Percentiles rank a stretch among this genome's conserved stretches.
Evolutionary conservation across 495 filamentous ascomycete genomes (phyloP).

Genomic region (Glutinoglossum americanum): DNA sequence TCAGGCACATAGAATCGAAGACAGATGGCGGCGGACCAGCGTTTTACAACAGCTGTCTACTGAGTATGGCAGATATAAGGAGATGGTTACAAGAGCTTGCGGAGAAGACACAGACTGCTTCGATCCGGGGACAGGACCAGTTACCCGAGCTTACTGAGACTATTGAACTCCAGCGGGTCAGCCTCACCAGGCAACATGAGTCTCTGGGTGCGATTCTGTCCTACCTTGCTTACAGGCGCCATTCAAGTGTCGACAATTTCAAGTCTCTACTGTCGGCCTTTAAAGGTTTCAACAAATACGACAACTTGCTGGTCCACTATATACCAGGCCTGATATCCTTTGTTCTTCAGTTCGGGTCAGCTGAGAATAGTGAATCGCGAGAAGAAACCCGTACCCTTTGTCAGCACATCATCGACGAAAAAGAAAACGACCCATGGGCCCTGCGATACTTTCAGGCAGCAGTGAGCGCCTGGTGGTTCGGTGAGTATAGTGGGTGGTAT

Average conservation of each 20-base stretch:
- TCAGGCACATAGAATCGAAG: constrained; percentile 23
- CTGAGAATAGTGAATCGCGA: constrained; percentile 36
- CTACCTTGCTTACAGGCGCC: constrained; percentile 52
- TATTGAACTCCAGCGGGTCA: constrained; percentile 46
- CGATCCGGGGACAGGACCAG: constrained; percentile 39
- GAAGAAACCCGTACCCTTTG: constrained; percentile 48
- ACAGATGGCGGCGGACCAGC: constrained; percentile 24
- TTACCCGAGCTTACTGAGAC: constrained; percentile 41
- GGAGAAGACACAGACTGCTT: constrained; percentile 47
- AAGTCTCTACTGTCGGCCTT: constrained; percentile 39
- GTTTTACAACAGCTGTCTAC: constrained; percentile 47
- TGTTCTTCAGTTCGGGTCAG: constrained; percentile 51
- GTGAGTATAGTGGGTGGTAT: constrained; percentile 80
- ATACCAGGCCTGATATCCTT: constrained; percentile 54
- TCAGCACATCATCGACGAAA: constrained; percentile 34
- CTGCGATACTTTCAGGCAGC: constrained; percentile 57
- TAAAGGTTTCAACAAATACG: constrained; percentile 48
- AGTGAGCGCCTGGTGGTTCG: constrained; percentile 59
- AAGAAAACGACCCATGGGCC: constrained; percentile 43
- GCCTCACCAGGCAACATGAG: constrained; percentile 71
- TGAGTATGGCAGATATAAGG: constrained; percentile 50
- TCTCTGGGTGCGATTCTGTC: constrained; percentile 54
- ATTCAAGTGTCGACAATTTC: constrained; percentile 50
- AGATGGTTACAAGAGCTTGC: constrained; percentile 45
- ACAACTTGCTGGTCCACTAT: constrained; percentile 51